A percentile compares a stretch with the other conserved stretches of the same genome.
Evolutionary conservation across 306 rosid species (phyloP).

Genomic region (Glycine tomentella): DNA sequence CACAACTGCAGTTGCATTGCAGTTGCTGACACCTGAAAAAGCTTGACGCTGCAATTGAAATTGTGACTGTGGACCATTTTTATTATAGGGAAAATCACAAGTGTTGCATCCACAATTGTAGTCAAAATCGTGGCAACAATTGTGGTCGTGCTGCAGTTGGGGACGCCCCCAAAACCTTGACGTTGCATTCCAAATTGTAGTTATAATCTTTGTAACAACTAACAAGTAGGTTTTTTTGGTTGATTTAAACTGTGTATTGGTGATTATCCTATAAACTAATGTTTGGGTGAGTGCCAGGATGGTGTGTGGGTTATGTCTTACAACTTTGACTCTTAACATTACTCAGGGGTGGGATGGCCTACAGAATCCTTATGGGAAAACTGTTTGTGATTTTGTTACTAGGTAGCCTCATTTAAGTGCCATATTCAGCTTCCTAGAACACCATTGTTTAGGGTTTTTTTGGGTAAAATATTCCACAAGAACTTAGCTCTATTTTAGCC

Average conservation of each 20-base stretch:
- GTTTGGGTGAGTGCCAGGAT: background rate
- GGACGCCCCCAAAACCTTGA: background rate
- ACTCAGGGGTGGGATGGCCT: slow-evolving; percentile 3
- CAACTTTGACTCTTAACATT: background rate
- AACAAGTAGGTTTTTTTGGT: background rate
- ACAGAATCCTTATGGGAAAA: background rate
- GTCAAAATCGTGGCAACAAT: background rate
- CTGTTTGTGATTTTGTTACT: background rate
- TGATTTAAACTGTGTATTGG: slow-evolving; percentile 3
- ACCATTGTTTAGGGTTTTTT: too few species aligned
- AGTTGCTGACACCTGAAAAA: background rate
- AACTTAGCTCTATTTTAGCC: too few species aligned
- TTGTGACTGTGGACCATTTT: too few species aligned
- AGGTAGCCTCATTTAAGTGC: background rate
- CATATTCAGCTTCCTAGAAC: background rate
- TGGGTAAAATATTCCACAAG: too few species aligned
- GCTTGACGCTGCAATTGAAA: background rate
- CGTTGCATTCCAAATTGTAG: background rate
- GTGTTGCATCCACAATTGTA: background rate
- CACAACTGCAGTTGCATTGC: too few species aligned
- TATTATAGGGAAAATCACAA: background rate
- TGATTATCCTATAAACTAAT: background rate
- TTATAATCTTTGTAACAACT: background rate
- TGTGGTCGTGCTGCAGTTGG: too few species aligned
- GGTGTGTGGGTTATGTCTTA: slow-evolving; percentile 7